phyloP scores from a whole-genome alignment of 176 grass and related monocot species.

The Thinopyrum elongatum region DNA sequence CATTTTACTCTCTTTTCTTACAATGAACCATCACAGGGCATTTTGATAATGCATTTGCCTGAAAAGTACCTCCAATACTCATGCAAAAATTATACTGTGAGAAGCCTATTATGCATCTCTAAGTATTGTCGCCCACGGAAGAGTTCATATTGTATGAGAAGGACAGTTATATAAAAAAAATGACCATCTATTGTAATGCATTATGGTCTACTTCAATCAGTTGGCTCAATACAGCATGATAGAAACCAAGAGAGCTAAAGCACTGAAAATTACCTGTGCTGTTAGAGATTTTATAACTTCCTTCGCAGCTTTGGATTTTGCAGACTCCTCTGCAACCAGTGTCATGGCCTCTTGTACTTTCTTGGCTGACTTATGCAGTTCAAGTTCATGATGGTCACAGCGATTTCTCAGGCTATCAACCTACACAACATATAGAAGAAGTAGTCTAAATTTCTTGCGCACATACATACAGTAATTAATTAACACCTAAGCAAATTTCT shows the following conservation, averaged over 20 bases:
- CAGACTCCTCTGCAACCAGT: slow-evolving; percentile 83
- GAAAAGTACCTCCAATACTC: background rate
- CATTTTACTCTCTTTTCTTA: background rate
- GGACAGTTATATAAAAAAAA: background rate
- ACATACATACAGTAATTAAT: background rate
- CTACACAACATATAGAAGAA: slow-evolving; percentile 34
- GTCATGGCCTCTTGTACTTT: slow-evolving; percentile 71
- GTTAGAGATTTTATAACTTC: slow-evolving; percentile 99
- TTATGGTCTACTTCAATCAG: background rate
- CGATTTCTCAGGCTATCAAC: slow-evolving; percentile 81
- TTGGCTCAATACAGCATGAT: slow-evolving; percentile 3
- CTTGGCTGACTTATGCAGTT: slow-evolving; percentile 75
- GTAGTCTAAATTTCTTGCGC: background rate
- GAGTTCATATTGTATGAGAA: background rate
- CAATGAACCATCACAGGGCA: background rate
- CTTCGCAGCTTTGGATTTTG: slow-evolving; percentile 98
- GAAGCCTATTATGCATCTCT: background rate
- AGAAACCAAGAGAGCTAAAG: slow-evolving; percentile 3
- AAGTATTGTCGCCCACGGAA: background rate
- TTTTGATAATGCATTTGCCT: background rate
- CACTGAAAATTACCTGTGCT: slow-evolving; percentile 59
- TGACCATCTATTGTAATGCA: background rate
- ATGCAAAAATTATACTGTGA: background rate
- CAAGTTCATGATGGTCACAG: slow-evolving; percentile 77
- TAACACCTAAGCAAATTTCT: slow-evolving; percentile 3